Conservation (phyloP, 768 basidiomycete genomes). For the Boletus insuetus region DNA sequence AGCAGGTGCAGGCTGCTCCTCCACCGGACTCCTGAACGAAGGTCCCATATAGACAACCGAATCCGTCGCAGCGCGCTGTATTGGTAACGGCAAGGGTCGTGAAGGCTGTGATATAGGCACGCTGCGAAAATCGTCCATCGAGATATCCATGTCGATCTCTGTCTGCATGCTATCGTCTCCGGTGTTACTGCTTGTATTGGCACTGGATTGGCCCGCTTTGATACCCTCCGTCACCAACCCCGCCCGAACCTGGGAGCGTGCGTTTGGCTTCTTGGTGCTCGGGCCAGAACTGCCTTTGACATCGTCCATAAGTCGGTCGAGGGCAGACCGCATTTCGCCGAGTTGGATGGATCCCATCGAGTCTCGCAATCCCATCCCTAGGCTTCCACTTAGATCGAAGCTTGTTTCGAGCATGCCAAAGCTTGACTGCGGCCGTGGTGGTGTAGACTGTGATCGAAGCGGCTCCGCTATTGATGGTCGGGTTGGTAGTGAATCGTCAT, state of each 20-base stretch:
- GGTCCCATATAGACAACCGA: slow-evolving; percentile 34
- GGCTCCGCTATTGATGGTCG: not conserved
- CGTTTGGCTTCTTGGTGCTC: slow-evolving; percentile 21
- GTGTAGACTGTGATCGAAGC: slow-evolving; percentile 8
- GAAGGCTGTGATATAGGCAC: slow-evolving; percentile 9
- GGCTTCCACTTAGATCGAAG: slow-evolving; percentile 22
- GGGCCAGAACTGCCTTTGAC: slow-evolving; percentile 37
- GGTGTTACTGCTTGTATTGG: slow-evolving; percentile 33
- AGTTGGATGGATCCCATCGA: slow-evolving; percentile 54
- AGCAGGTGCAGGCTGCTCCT: slow-evolving; percentile 34
- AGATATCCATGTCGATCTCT: slow-evolving; percentile 33
- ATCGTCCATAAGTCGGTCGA: slow-evolving; percentile 72
- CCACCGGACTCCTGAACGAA: slow-evolving; percentile 33
- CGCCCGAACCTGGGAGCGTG: slow-evolving; percentile 15
- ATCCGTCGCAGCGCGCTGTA: slow-evolving; percentile 55
- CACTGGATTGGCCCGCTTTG: slow-evolving; percentile 32
- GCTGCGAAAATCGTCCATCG: slow-evolving; percentile 25
- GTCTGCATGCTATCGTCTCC: slow-evolving; percentile 31
- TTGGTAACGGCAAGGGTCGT: slow-evolving; percentile 23
- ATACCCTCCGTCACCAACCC: slow-evolving; percentile 35
- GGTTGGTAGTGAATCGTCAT: not conserved
- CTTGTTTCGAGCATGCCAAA: slow-evolving; percentile 22
- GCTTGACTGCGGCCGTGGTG: slow-evolving; percentile 9
- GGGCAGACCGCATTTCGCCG: slow-evolving; percentile 68
- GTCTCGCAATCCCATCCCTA: slow-evolving; percentile 30